Conservation (phyloP, 139 green algal species). For the Gonium pectorale region DNA sequence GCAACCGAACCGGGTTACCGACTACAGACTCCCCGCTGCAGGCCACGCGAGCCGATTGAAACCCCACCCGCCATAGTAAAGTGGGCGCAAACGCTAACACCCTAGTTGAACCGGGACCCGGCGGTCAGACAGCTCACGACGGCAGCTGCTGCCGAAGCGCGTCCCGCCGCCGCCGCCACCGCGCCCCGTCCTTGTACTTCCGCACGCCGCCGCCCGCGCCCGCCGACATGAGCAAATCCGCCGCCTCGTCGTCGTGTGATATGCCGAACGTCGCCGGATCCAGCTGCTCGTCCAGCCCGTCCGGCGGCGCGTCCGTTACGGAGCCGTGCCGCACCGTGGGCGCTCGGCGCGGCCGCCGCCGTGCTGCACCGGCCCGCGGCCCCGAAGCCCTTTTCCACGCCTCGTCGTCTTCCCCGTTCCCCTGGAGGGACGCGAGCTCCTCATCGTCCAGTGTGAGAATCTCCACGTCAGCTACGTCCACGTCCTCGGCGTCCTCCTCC, state of each 20-base stretch:
- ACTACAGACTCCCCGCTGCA: too few relatives aligned
- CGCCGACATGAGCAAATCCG: neutral
- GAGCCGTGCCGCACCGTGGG: constrained; percentile 3
- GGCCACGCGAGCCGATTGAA: too few relatives aligned
- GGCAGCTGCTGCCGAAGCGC: constrained; percentile 21
- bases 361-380: neutral
- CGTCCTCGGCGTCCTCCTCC: neutral
- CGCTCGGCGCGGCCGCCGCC: neutral
- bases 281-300: neutral
- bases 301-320: neutral
- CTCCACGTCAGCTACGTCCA: constrained; percentile 15
- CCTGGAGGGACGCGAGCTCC: neutral
- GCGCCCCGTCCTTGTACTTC: neutral
- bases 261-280: neutral
- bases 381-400: neutral
- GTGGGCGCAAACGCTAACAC: too few relatives aligned
- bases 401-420: neutral
- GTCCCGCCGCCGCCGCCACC: constrained; percentile 33
- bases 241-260: neutral
- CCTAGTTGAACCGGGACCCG: too few relatives aligned
- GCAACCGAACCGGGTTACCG: too few relatives aligned
- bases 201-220: neutral
- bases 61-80: too few relatives aligned
- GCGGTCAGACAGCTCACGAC: too few relatives aligned
- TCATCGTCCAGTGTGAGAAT: neutral